phyloP scores from a whole-genome alignment of 352 stramenopile species.

The Globisporangium iwayamae region DNA sequence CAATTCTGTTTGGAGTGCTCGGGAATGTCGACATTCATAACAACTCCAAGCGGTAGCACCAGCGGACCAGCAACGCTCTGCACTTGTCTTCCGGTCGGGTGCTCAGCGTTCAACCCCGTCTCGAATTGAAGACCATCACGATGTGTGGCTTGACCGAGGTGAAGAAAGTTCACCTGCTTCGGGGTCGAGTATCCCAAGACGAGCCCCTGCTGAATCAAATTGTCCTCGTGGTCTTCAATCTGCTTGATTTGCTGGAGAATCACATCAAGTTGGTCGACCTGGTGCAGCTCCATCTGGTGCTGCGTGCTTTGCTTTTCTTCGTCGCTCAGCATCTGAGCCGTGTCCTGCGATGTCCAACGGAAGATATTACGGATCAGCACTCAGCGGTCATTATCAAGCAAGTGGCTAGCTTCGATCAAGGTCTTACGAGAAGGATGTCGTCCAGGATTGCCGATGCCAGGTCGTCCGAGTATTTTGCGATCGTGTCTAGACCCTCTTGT shows the following conservation, averaged over 20 bases:
- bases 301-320: constrained; percentile 38
- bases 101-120: not conserved
- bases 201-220: constrained; percentile 35
- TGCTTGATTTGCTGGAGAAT: constrained; percentile 44
- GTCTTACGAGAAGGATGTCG: constrained; percentile 53
- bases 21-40: constrained; percentile 41
- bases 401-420: not conserved
- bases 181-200: constrained; percentile 20
- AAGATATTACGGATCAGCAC: not conserved
- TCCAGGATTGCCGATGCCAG: constrained; percentile 57
- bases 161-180: constrained; percentile 14
- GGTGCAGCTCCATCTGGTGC: constrained; percentile 20
- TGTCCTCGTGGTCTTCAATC: constrained; percentile 42
- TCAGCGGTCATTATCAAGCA: not conserved
- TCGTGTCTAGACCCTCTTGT: constrained; percentile 29
- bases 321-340: constrained; percentile 48
- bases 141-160: not conserved
- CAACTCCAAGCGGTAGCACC: constrained; percentile 36
- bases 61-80: not conserved
- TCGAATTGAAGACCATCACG: not conserved
- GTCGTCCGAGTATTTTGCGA: constrained; percentile 47
- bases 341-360: constrained; percentile 32
- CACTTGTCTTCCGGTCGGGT: not conserved
- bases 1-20: not conserved
- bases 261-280: constrained; percentile 39